phyloP scores from a whole-genome alignment of 1,284 basidiomycete species.

The Tremellales sp. region DNA sequence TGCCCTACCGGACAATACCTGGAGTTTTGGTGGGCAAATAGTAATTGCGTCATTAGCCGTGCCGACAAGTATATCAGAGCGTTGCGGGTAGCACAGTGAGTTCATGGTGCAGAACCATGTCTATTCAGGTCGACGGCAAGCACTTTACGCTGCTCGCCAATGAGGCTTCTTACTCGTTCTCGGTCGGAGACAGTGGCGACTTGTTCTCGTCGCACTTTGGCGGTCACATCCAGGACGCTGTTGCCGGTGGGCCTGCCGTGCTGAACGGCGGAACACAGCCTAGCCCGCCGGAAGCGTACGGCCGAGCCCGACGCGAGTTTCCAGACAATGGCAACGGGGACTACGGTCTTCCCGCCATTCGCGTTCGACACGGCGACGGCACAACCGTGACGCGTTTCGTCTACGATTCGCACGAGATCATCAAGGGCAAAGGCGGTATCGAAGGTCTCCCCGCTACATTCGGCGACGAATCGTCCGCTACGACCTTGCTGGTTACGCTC shows the following conservation, averaged over 20 bases:
- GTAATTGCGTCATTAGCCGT: too few relatives aligned
- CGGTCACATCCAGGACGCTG: background rate
- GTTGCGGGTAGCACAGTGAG: too few relatives aligned
- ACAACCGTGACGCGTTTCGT: conserved; percentile 17
- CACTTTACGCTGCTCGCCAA: too few relatives aligned
- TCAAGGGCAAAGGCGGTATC: conserved; percentile 18
- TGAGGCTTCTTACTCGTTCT: background rate
- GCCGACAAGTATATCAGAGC: too few relatives aligned
- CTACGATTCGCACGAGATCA: conserved; percentile 14
- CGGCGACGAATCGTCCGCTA: conserved; percentile 6
- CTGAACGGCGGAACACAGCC: background rate
- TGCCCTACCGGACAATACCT: too few relatives aligned
- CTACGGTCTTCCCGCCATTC: conserved; percentile 26
- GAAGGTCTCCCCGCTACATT: conserved; percentile 26
- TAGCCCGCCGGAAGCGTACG: background rate
- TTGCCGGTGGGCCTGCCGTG: background rate
- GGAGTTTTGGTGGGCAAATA: too few relatives aligned
- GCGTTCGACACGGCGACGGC: conserved; percentile 17
- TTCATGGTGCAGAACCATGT: too few relatives aligned
- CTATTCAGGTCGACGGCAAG: too few relatives aligned
- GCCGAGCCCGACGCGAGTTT: conserved; percentile 18
- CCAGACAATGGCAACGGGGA: conserved; percentile 30
- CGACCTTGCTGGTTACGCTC: conserved; percentile 19
- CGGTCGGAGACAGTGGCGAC: background rate
- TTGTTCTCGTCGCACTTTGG: background rate